Base-by-base conservation (phyloP, 1,284 basidiomycete genomes). In the Rhodotorula sp. region DNA sequence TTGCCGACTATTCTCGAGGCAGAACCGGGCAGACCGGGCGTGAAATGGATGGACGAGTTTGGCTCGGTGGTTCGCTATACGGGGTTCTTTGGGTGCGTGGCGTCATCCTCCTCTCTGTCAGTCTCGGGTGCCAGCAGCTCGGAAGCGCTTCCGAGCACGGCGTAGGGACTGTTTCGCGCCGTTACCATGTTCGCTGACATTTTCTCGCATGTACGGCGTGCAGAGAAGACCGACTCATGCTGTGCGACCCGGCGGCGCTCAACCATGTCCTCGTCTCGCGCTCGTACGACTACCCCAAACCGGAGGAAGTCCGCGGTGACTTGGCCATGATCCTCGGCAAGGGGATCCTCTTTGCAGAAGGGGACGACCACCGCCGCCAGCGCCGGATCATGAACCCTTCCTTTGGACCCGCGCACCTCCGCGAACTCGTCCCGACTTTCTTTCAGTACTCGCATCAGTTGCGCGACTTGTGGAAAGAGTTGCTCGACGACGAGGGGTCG, bases 201-300 rank as follows among this genome's bases (percentile, higher is more conserved):
- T 31, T 16, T 10, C 16, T 14, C 1, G 39, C 39, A 15, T 23
- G 15, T 18, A 4, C 58, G 0, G 10, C 12, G 18, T 31, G 34
- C 68, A 77, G 74, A 23, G 65, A 70, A 7, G 56, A 71, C 23
- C 82, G 88, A 26, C 83, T 90, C 65, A 83, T 87, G 81, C 87
- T 87, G 23, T 85, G 84, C 54, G 89, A 90, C 79, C 85, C 86
- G 0, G 80, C 83, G 34, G 88, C 89, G 0, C 80, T 90, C 39
- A 83, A 85, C 6, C 85, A 89, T 73, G 86, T 91, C 64, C 71
- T 80, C 26, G 84, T 90, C 63, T 82, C 83, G 20, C 84, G 85
- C 68, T 84, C 86, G 7, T 87, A 90, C 76, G 83, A 85, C 52
- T 90, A 87, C 78, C 88, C 87, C 29, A 90, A 90, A 78, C 88